Evolutionary conservation across 768 basidiomycete species (phyloP).

Genomic region (Boletus reticulatus): DNA sequence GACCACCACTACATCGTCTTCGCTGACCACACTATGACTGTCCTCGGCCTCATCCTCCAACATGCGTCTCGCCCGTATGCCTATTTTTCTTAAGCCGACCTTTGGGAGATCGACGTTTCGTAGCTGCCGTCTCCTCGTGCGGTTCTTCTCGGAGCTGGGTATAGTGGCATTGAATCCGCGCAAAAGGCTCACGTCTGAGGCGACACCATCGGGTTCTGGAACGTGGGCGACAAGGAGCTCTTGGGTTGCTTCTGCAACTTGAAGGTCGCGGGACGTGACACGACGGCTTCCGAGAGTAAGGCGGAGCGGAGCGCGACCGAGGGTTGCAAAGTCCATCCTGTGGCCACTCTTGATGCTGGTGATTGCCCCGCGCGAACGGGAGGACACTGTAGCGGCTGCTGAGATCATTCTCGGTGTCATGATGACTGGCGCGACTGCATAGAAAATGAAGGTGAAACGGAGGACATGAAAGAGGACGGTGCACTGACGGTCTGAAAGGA

Average conservation of each 20-base stretch:
- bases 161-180: slow-evolving; percentile 95
- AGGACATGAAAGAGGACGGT: background rate
- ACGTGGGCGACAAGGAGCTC: slow-evolving; percentile 70
- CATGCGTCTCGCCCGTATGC: slow-evolving; percentile 75
- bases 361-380: slow-evolving; percentile 38
- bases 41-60: slow-evolving; percentile 51
- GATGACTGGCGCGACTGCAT: slow-evolving; percentile 77
- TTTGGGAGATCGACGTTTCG: slow-evolving; percentile 74
- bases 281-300: slow-evolving; percentile 63
- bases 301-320: slow-evolving; percentile 76
- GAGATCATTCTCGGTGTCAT: slow-evolving; percentile 87
- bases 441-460: background rate
- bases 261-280: slow-evolving; percentile 79
- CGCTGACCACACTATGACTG: slow-evolving; percentile 63
- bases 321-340: slow-evolving; percentile 68
- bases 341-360: slow-evolving; percentile 33
- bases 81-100: slow-evolving; percentile 77
- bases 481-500: slow-evolving; percentile 71
- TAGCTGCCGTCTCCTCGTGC: slow-evolving; percentile 72
- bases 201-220: slow-evolving; percentile 70
- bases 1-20: slow-evolving; percentile 73
- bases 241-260: slow-evolving; percentile 79
- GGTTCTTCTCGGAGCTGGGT: slow-evolving; percentile 81
- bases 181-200: slow-evolving; percentile 74
- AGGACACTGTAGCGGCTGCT: slow-evolving; percentile 65